Evolutionary conservation across 2,329 filamentous ascomycete species (phyloP), one percentile per base, ranked within the genome.

Genomic region (Diaporthe sp.): DNA sequence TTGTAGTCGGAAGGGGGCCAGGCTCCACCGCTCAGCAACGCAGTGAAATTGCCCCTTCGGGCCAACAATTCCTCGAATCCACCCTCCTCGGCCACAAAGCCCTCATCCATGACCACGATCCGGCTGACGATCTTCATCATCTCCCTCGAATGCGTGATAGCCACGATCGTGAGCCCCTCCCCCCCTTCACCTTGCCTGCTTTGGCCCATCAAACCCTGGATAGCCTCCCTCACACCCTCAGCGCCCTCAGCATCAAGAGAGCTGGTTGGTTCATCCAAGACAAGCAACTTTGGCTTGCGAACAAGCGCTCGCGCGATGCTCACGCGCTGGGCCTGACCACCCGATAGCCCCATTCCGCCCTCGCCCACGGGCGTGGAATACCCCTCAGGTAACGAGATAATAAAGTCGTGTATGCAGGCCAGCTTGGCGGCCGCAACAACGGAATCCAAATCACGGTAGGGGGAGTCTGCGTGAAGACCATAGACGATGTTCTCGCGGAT

Each of bases 241-340:
- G 94, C 92, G 51, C 89, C 92, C 77, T 92, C 89, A 0, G 88
- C 87, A 79, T 98, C 96, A 0, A 98, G 86, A 0, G 93, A 93
- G 35, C 92, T 94, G 0, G 96, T 98, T 1, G 95, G 94, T 83
- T 98, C 96, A 78, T 98, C 96, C 2, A 98, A 84, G 2, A 98
- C 88, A 22, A 98, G 84, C 2, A 98, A 85, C 53, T 89, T 87
- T 0, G 95, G 95, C 19, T 88, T 85, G 0, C 94, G 88, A 0
- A 94, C 88, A 0, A 98, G 85, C 0, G 95, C 95, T 1, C 96
- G 88, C 0, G 96, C 95, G 75, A 98, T 95, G 27, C 92, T 92
- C 2, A 98, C 82, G 0, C 95, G 88, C 81, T 98, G 96, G 0
- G 92, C 90, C 81, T 98, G 96, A 0, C 96, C 96, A 0, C 94